Conservation (phyloP, 305 asterid genomes). For the Fraxinus albicans region DNA sequence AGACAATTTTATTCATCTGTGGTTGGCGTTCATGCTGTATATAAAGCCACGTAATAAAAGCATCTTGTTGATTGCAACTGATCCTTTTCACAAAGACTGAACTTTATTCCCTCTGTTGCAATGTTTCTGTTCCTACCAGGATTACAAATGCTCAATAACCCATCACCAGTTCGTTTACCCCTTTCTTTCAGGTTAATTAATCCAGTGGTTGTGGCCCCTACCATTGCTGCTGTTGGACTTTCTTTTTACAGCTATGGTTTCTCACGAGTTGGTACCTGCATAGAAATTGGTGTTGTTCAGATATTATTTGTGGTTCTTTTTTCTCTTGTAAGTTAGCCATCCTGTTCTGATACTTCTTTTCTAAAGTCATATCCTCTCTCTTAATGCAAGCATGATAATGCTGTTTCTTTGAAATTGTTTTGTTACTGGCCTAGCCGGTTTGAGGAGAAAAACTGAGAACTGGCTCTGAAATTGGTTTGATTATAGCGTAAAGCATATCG, state of each 20-base stretch:
- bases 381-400: not conserved
- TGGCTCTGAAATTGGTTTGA: not conserved
- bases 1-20: not conserved
- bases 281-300: slow-evolving; percentile 88
- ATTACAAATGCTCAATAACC: not conserved
- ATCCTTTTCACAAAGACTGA: not conserved
- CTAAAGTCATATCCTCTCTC: not conserved
- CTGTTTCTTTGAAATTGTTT: not conserved
- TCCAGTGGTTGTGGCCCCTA: slow-evolving; percentile 95
- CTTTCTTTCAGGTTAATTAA: slow-evolving; percentile 70
- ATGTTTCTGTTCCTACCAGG: not conserved
- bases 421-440: not conserved
- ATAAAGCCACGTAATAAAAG: not conserved
- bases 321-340: slow-evolving; percentile 74
- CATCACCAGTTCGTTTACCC: slow-evolving; percentile 14
- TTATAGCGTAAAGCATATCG: not conserved
- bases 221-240: slow-evolving; percentile 96
- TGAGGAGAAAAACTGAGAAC: not conserved
- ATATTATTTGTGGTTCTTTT: slow-evolving; percentile 74
- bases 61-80: not conserved
- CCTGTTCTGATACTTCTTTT: not conserved
- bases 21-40: not conserved
- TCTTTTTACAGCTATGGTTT: slow-evolving; percentile 94
- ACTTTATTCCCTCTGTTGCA: not conserved
- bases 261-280: slow-evolving; percentile 87